Evolutionary conservation across 1,139 yeast species (phyloP).

Genomic region (Debaryomyces fabryi): DNA sequence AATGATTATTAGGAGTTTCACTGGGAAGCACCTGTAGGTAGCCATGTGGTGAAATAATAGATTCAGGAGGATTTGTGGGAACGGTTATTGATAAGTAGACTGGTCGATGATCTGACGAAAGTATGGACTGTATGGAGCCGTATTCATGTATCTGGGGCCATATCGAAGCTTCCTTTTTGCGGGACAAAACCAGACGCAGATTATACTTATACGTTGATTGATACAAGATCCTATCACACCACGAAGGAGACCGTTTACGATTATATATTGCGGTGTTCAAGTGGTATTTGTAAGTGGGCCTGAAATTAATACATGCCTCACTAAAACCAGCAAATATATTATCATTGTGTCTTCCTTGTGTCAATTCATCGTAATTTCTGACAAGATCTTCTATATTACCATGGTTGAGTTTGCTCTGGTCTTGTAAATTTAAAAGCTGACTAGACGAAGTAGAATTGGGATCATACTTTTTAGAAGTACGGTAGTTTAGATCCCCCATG

Average conservation of each 20-base stretch:
- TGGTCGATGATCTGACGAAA: slow-evolving; percentile 46
- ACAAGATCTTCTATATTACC: slow-evolving; percentile 27
- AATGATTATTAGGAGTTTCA: slow-evolving; percentile 25
- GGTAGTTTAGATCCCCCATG: slow-evolving; percentile 83
- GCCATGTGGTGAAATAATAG: slow-evolving; percentile 44
- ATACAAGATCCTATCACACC: slow-evolving; percentile 85
- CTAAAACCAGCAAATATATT: slow-evolving; percentile 61
- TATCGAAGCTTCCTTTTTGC: background rate
- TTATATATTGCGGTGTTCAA: slow-evolving; percentile 55
- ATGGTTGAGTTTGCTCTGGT: slow-evolving; percentile 20
- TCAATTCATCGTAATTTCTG: slow-evolving; percentile 61
- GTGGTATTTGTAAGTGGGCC: slow-evolving; percentile 76
- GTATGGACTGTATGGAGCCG: slow-evolving; percentile 36
- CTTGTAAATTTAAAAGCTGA: slow-evolving; percentile 27
- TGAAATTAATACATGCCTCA: slow-evolving; percentile 63
- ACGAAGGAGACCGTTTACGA: slow-evolving; percentile 69
- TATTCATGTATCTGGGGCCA: slow-evolving; percentile 41
- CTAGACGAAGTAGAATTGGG: slow-evolving; percentile 17
- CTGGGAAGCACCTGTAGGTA: slow-evolving; percentile 42
- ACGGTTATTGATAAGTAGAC: slow-evolving; percentile 48
- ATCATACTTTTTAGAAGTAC: slow-evolving; percentile 47
- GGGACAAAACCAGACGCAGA: slow-evolving; percentile 13
- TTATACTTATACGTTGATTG: slow-evolving; percentile 45
- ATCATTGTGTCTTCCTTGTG: slow-evolving; percentile 42
- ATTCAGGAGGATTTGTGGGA: slow-evolving; percentile 46